phyloP scores from a whole-genome alignment of 2,329 filamentous ascomycete species.

The Aureobasidium sp. region DNA sequence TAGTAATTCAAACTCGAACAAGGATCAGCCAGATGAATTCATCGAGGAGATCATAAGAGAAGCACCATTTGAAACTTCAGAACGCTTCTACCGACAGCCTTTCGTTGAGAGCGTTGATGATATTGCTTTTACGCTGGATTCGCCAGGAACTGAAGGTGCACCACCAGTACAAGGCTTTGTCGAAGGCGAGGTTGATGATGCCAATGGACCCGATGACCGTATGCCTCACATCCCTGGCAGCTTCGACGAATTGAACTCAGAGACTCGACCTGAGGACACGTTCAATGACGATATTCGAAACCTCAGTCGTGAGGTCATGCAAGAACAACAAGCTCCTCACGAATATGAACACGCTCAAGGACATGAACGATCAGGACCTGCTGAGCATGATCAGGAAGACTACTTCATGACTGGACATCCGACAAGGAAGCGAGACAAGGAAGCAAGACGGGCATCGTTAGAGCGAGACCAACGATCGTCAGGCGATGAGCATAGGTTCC shows the following conservation, averaged over 20 bases:
- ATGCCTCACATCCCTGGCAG: constrained; percentile 53
- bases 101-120: constrained; percentile 39
- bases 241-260: constrained; percentile 41
- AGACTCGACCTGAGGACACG: not conserved
- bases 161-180: constrained; percentile 32
- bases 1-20: not conserved
- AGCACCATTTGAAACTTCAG: not conserved
- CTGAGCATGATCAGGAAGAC: constrained; percentile 18
- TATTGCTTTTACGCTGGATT: constrained; percentile 26
- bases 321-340: not conserved
- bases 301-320: not conserved
- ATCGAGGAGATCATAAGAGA: constrained; percentile 17
- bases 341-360: not conserved
- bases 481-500: not conserved
- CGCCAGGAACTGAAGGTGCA: constrained; percentile 27
- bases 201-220: constrained; percentile 48
- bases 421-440: constrained; percentile 33
- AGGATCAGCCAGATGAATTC: constrained; percentile 18
- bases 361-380: not conserved
- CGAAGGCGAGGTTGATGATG: constrained; percentile 44
- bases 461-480: not conserved
- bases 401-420: constrained; percentile 13
- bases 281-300: not conserved
- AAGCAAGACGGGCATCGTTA: constrained; percentile 23
- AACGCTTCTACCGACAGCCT: constrained; percentile 30